These are phyloP conservation scores for Nakazawaea anatomiae DNA, from an alignment of 805 yeast genomes.

Conservation along the genomic window DNA sequence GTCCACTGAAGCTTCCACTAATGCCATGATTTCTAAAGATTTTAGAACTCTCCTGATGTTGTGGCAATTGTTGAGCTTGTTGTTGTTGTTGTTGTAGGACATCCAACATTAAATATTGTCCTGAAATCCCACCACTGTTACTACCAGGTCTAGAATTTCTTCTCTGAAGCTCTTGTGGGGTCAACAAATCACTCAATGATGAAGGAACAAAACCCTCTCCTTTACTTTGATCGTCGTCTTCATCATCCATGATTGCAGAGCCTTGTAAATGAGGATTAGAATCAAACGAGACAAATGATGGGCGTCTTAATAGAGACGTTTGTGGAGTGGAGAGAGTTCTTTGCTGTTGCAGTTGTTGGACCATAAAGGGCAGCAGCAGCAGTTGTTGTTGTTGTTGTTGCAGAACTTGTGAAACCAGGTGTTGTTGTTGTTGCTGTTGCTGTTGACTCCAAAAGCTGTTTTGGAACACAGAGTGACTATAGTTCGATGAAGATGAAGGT, in stretches of 20 bases:
- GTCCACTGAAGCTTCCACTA: conserved; percentile 1
- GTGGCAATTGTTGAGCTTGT: background rate
- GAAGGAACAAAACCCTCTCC: conserved; percentile 82
- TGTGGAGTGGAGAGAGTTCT: conserved; percentile 6
- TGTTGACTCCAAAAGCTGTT: conserved; percentile 3
- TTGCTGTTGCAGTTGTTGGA: conserved; percentile 9
- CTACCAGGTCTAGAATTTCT: conserved; percentile 51
- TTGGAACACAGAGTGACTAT: background rate
- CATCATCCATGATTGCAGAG: conserved; percentile 23
- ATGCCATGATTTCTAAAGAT: background rate
- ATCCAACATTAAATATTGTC: conserved; percentile 1
- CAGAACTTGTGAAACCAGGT: background rate
- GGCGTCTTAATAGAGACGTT: background rate
- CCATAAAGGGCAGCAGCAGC: background rate
- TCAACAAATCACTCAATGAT: conserved; percentile 70
- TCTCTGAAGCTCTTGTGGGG: conserved; percentile 72
- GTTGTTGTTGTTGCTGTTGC: conserved; percentile 10
- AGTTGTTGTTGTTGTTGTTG: conserved; percentile 10
- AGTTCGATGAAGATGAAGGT: background rate
- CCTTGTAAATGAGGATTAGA: background rate
- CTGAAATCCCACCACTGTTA: conserved; percentile 2
- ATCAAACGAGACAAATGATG: conserved; percentile 5
- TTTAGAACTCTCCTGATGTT: background rate
- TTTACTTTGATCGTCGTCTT: conserved; percentile 34
- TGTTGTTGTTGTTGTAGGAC: no score